A percentile compares a stretch with the other conserved stretches of the same genome.
Conservation (phyloP, 2,329 filamentous ascomycete species). For the Fusarium marasasianum region DNA sequence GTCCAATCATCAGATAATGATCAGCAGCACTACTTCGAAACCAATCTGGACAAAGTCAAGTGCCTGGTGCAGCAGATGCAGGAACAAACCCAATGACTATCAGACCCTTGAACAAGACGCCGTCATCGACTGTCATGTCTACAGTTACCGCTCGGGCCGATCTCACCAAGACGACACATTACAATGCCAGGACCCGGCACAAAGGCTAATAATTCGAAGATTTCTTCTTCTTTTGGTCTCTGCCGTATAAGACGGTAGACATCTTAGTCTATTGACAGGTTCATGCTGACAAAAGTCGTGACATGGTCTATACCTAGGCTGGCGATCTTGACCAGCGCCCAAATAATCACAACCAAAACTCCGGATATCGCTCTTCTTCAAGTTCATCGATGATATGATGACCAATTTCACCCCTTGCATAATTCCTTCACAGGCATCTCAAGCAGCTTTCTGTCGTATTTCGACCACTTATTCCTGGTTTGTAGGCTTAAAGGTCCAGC, state of each 20-base stretch:
- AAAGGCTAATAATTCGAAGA: background rate
- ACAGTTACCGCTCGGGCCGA: slow-evolving; percentile 6
- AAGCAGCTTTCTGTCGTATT: background rate
- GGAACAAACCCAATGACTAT: slow-evolving; percentile 17
- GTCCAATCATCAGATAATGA: background rate
- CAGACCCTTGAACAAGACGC: background rate
- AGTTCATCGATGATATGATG: slow-evolving; percentile 26
- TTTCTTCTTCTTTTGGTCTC: slow-evolving; percentile 1
- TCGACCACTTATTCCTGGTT: slow-evolving; percentile 44
- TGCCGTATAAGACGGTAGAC: background rate
- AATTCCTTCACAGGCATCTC: slow-evolving; percentile 21
- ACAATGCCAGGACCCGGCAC: background rate
- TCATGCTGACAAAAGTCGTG: background rate
- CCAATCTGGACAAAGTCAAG: background rate
- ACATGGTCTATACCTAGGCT: slow-evolving; percentile 9
- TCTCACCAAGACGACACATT: background rate
- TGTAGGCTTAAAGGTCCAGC: slow-evolving; percentile 72
- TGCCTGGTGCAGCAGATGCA: slow-evolving; percentile 14
- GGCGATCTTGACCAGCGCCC: slow-evolving; percentile 21
- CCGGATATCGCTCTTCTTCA: slow-evolving; percentile 42
- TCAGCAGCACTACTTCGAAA: background rate
- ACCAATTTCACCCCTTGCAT: slow-evolving; percentile 26
- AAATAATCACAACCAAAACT: slow-evolving; percentile 43
- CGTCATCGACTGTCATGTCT: slow-evolving; percentile 7
- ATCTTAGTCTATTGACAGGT: background rate